Evolutionary conservation across 1,139 yeast genomes (phyloP).

Genomic region (Debaryomyces subglobosus): DNA sequence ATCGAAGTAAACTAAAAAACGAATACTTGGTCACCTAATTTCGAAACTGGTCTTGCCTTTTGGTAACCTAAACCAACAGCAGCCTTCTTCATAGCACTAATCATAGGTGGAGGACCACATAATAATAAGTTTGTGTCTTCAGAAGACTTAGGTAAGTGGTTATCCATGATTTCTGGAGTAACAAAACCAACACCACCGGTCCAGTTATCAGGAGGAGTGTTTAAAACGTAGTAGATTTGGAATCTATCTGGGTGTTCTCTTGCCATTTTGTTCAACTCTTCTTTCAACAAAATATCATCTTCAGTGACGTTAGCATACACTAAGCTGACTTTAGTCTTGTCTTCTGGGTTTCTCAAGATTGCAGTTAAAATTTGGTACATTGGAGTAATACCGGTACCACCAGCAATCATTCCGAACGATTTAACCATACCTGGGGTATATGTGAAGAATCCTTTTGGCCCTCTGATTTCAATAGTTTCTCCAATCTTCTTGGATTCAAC

Average conservation of each 20-base stretch:
- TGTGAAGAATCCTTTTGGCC: constrained; percentile 92
- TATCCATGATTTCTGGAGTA: constrained; percentile 64
- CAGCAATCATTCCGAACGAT: constrained; percentile 84
- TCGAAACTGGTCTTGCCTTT: constrained; percentile 89
- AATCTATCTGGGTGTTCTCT: constrained; percentile 74
- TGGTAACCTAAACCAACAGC: constrained; percentile 77
- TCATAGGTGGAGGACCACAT: constrained; percentile 91
- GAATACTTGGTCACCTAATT: constrained; percentile 91
- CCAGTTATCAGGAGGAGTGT: constrained; percentile 59
- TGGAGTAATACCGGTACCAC: constrained; percentile 97
- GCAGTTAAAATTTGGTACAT: constrained; percentile 81
- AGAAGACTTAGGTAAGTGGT: constrained; percentile 60
- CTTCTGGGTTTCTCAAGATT: constrained; percentile 71
- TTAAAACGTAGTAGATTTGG: constrained; percentile 77
- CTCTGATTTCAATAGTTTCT: constrained; percentile 57
- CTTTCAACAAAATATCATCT: constrained; percentile 75
- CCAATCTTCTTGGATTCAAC: constrained; percentile 64
- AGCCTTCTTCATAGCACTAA: constrained; percentile 83
- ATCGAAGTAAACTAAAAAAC: constrained; percentile 53
- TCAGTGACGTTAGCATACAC: constrained; percentile 79
- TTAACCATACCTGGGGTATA: constrained; percentile 83
- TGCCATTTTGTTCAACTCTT: constrained; percentile 71
- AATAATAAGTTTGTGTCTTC: constrained; percentile 73
- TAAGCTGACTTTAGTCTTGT: constrained; percentile 81
- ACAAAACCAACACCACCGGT: constrained; percentile 64